Conservation (phyloP, 352 stramenopile species). For the Pythium phragmiticola region DNA sequence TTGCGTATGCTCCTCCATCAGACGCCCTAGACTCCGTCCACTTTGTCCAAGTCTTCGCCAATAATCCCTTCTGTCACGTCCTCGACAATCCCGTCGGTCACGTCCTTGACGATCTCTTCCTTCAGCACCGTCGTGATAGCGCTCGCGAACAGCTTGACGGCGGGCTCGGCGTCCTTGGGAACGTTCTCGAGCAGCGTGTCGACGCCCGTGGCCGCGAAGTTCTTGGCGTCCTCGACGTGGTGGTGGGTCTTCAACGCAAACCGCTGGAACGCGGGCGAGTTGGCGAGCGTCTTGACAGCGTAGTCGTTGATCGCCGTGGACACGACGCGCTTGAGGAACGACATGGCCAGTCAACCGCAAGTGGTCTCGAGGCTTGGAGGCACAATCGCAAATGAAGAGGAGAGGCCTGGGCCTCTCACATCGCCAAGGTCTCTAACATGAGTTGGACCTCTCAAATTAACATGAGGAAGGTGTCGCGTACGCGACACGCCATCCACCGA, state of each 20-base stretch:
- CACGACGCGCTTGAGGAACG: slow-evolving; percentile 80
- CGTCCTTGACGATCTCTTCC: slow-evolving; percentile 67
- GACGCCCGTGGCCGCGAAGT: slow-evolving; percentile 48
- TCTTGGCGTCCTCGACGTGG: slow-evolving; percentile 81
- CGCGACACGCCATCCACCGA: no score
- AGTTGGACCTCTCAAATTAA: no score
- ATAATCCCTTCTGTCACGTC: no score
- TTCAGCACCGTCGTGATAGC: slow-evolving; percentile 61
- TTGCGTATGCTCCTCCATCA: no score
- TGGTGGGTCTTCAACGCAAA: slow-evolving; percentile 87
- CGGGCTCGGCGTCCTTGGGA: slow-evolving; percentile 52
- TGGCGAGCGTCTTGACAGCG: slow-evolving; percentile 77
- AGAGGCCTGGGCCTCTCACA: no score
- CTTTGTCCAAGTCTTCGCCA: no score
- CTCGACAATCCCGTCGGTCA: slow-evolving; percentile 21
- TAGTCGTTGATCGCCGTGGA: slow-evolving; percentile 85
- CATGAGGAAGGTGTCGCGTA: no score
- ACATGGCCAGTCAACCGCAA: slow-evolving; percentile 26
- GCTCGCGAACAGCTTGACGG: slow-evolving; percentile 52
- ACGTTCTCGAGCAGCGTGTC: slow-evolving; percentile 47
- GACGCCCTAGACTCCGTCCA: no score
- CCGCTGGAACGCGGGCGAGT: slow-evolving; percentile 80
- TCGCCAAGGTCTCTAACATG: no score
- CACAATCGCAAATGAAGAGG: not conserved
- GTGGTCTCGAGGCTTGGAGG: no score